Percentiles rank a stretch among this genome's conserved stretches.
These are phyloP conservation scores for Clavispora fructus DNA, from an alignment of 805 yeast genomes.

Conservation along the genomic window DNA sequence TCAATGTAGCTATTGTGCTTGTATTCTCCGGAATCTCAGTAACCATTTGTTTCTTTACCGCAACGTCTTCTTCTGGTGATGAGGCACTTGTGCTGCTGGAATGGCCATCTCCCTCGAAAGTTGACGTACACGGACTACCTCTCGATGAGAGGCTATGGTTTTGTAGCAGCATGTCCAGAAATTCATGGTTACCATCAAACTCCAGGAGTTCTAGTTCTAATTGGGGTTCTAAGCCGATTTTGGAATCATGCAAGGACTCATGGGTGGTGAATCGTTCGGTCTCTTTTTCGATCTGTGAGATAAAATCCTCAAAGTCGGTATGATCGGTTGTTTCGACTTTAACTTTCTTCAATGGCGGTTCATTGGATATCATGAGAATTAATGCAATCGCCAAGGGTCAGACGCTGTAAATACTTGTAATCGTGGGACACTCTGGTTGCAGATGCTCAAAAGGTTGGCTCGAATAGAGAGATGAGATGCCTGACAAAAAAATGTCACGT, in stretches of 20 bases:
- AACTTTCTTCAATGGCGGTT: neutral
- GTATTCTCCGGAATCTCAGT: neutral
- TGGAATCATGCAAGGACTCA: neutral
- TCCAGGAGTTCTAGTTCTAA: neutral
- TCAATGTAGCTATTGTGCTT: conserved; percentile 7
- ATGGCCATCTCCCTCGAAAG: neutral
- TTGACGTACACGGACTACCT: neutral
- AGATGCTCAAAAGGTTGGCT: neutral
- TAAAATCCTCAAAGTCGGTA: conserved; percentile 8
- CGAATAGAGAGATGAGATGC: neutral
- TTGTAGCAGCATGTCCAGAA: neutral
- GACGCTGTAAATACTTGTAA: neutral
- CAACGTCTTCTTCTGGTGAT: neutral
- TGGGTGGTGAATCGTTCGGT: conserved; percentile 1
- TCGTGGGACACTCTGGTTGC: neutral
- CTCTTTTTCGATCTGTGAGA: conserved; percentile 8
- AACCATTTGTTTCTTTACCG: neutral
- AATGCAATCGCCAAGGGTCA: neutral
- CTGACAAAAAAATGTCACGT: neutral
- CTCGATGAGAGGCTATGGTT: neutral
- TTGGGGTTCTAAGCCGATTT: neutral
- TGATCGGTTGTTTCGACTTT: neutral
- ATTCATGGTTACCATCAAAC: neutral
- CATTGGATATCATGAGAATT: conserved; percentile 1
- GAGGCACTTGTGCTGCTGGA: neutral